Conservation (phyloP, 1,284 basidiomycete genomes). For the Cryptococcus jaspeensis region DNA sequence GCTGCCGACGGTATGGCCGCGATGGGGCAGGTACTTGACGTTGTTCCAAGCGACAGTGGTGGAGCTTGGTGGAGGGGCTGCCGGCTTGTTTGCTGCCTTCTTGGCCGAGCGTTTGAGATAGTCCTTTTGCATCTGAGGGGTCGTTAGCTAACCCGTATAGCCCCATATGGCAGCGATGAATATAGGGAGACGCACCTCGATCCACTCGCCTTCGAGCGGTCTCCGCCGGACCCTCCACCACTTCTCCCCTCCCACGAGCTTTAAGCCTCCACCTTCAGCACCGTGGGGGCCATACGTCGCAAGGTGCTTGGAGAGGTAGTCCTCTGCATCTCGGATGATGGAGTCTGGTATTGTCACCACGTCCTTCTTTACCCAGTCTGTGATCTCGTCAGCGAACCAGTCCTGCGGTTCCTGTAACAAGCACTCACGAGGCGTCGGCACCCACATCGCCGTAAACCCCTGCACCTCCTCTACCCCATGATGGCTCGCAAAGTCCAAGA, state of each 20-base stretch:
- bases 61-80: background rate
- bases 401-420: background rate
- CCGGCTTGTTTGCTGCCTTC: slow-evolving; percentile 11
- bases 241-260: slow-evolving; percentile 72
- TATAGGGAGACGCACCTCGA: slow-evolving; percentile 53
- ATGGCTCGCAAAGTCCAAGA: slow-evolving; percentile 43
- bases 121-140: slow-evolving; percentile 51
- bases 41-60: slow-evolving; percentile 5
- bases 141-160: background rate
- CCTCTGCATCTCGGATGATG: slow-evolving; percentile 41
- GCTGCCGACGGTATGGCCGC: slow-evolving; percentile 24
- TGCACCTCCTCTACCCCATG: slow-evolving; percentile 52
- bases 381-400: background rate
- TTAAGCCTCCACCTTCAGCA: slow-evolving; percentile 36
- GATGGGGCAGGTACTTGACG: slow-evolving; percentile 19
- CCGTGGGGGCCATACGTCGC: slow-evolving; percentile 33
- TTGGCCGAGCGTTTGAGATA: slow-evolving; percentile 47
- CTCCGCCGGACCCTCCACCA: slow-evolving; percentile 91
- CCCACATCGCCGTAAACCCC: slow-evolving; percentile 49
- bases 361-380: slow-evolving; percentile 45
- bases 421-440: slow-evolving; percentile 43
- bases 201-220: slow-evolving; percentile 82
- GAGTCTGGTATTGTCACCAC: slow-evolving; percentile 46
- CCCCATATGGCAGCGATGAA: background rate
- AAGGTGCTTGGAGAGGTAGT: slow-evolving; percentile 47